Conservation (phyloP, 257 asterid species). For the Cruciata laevipes region DNA sequence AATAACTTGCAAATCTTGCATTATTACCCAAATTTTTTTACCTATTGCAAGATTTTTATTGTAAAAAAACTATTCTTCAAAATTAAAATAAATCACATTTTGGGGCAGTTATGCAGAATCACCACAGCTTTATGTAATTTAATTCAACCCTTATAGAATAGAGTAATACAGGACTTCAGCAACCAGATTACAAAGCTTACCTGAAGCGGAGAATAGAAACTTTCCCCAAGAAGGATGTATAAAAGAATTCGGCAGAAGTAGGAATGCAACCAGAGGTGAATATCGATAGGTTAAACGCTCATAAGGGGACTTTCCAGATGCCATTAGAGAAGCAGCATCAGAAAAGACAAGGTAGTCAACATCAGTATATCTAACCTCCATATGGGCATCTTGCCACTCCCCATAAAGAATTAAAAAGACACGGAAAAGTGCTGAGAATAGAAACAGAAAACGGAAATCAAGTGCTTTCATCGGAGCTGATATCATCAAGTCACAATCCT, state of each 20-base stretch:
- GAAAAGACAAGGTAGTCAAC: constrained; percentile 87
- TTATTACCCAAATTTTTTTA: too few species aligned
- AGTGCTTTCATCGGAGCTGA: constrained; percentile 31
- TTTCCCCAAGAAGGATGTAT: constrained; percentile 90
- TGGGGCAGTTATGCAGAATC: not conserved
- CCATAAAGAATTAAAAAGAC: constrained; percentile 59
- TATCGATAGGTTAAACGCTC: constrained; percentile 84
- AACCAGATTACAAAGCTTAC: constrained; percentile 23
- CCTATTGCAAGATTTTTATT: not conserved
- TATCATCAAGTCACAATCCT: constrained; percentile 10
- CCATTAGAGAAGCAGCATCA: constrained; percentile 79
- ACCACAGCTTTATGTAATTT: not conserved
- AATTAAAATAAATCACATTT: not conserved
- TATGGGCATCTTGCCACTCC: constrained; percentile 87
- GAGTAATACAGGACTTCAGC: not conserved
- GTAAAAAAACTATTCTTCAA: not conserved
- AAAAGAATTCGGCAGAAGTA: constrained; percentile 73
- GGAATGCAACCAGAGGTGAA: constrained; percentile 79
- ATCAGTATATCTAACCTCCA: constrained; percentile 94
- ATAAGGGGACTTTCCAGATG: constrained; percentile 77
- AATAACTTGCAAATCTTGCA: not conserved
- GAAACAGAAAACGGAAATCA: constrained; percentile 40
- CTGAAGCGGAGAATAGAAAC: constrained; percentile 71
- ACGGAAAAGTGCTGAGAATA: constrained; percentile 66
- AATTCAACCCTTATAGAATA: not conserved